These are phyloP conservation scores for Plasmodium coatneyi DNA, from an alignment of 169 alveolate genomes.

Conservation along the genomic window DNA sequence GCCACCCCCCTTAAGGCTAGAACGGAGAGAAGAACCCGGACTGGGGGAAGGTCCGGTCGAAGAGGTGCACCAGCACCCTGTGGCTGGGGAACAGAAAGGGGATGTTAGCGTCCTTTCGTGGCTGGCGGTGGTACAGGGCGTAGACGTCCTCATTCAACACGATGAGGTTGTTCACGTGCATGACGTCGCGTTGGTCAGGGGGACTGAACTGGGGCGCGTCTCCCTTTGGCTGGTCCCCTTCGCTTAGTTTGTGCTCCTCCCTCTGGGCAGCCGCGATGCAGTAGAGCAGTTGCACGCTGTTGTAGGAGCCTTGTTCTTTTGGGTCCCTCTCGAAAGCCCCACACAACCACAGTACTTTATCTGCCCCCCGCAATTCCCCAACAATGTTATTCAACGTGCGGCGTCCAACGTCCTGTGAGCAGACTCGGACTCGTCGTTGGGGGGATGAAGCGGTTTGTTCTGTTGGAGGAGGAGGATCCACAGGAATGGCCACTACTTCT, in stretches of 20 bases:
- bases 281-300: conserved; percentile 23
- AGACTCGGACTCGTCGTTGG: background rate
- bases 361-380: background rate
- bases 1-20: background rate
- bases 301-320: background rate
- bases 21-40: background rate
- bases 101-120: background rate
- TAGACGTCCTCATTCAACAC: conserved; percentile 35
- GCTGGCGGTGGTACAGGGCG: conserved; percentile 8
- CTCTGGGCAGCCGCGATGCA: background rate
- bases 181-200: background rate
- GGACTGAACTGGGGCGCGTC: background rate
- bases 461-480: background rate
- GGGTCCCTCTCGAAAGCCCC: conserved; percentile 50
- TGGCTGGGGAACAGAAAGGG: conserved; percentile 14
- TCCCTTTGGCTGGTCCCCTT: background rate
- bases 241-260: background rate
- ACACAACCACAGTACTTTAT: conserved; percentile 67
- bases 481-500: background rate
- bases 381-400: conserved; percentile 13
- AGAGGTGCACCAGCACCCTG: conserved; percentile 4
- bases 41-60: background rate
- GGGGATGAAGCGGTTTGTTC: background rate
- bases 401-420: background rate
- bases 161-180: conserved; percentile 29